Evolutionary conservation across 208 protist genomes (phyloP), one percentile per base, ranked within the genome.

Genomic region (Acanthamoeba royreba): DNA sequence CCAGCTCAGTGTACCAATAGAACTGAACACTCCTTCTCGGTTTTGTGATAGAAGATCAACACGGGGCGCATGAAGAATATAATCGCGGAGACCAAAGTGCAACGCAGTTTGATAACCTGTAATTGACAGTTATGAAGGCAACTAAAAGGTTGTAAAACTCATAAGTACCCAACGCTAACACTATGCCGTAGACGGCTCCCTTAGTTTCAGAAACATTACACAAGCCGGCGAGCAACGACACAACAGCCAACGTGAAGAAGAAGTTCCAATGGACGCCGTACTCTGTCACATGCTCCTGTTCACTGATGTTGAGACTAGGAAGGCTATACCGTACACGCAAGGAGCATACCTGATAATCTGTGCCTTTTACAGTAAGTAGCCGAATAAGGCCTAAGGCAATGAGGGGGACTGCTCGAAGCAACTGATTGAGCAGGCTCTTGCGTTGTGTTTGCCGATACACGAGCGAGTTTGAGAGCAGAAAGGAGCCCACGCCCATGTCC

Each of bases 181-280:
- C 22, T 0, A 92, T 40, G 35, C 92, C 92, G 35, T 86, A 35
- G 8, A 81, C 9, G 0, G 66, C 61, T 42, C 58, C 58, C 2
- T 49, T 13, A 9, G 93, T 49, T 4, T 61, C 28, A 2, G 19
- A 47, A 13, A 93, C 42, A 4, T 49, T 83, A 5, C 94, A 28
- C 38, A 94, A 40, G 55, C 94, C 85, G 2, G 95, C 40, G 8
- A 97, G 22, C 0, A 95, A 35, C 5, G 94, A 49, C 4, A 97
- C 86, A 0, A 96, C 91, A 42, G 92, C 95, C 0, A 98, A 61
- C 19, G 97, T 98, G 38, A 98, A 97, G 95, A 98, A 98, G 92
- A 98, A 98, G 74, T 98, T 98, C 97, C 97, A 98, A 89, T 98
- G 97, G n/a, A 96, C 93, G 35, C 97, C 97, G 89, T 98, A 98